Evolutionary conservation across 768 basidiomycete genomes (phyloP).

Genomic region (Boletales sp.): DNA sequence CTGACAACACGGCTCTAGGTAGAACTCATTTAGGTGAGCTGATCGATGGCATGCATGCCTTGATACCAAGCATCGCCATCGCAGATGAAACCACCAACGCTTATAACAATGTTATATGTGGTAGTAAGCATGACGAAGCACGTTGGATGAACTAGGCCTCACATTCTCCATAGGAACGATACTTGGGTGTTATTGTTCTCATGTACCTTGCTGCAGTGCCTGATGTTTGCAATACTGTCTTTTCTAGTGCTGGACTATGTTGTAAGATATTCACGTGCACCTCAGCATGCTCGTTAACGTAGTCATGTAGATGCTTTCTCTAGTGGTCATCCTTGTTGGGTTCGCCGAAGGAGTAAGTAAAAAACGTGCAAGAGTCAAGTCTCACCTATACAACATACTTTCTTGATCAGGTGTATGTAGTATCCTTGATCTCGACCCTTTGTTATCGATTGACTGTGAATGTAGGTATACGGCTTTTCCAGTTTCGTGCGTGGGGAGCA

Average conservation of each 20-base stretch:
- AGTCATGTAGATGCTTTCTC: not conserved
- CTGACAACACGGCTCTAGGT: constrained; percentile 15
- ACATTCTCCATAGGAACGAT: constrained; percentile 22
- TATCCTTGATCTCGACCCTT: not conserved
- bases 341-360: constrained; percentile 21
- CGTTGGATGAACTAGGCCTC: not conserved
- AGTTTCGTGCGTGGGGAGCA: constrained; percentile 32
- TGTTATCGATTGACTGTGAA: not conserved
- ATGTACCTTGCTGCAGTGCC: constrained; percentile 16
- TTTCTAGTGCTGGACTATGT: constrained; percentile 15
- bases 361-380: not conserved
- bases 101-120: constrained; percentile 23
- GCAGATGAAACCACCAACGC: constrained; percentile 25
- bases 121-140: constrained; percentile 15
- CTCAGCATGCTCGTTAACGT: not conserved
- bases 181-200: constrained; percentile 28
- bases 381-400: not conserved
- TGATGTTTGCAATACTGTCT: not conserved
- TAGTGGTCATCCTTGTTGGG: constrained; percentile 1
- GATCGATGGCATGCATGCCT: not conserved
- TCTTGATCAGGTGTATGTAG: constrained; percentile 22
- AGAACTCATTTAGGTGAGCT: constrained; percentile 30
- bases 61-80: not conserved
- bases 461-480: constrained; percentile 25
- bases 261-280: constrained; percentile 10